These are phyloP conservation scores for Saccharomyces eubayanus DNA, from an alignment of 805 yeast genomes.

Conservation along the genomic window DNA sequence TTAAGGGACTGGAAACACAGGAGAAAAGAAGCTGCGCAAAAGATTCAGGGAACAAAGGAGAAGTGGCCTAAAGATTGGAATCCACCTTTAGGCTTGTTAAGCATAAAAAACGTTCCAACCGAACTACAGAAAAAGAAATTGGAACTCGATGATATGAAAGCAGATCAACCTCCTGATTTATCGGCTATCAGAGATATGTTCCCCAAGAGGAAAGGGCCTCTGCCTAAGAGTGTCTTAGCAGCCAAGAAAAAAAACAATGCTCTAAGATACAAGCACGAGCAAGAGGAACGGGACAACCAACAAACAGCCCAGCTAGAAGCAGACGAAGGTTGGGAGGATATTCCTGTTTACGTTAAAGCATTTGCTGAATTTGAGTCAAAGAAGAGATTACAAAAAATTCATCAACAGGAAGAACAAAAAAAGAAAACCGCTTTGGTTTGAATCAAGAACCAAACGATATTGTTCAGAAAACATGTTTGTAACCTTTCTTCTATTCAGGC, in stretches of 20 bases:
- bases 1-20: constrained; percentile 66
- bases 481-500: background rate
- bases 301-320: constrained; percentile 13
- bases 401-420: constrained; percentile 11
- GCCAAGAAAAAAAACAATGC: constrained; percentile 16
- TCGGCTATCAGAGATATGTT: constrained; percentile 20
- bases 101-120: constrained; percentile 37
- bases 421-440: background rate
- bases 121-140: constrained; percentile 2
- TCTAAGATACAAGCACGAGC: constrained; percentile 7
- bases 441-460: background rate
- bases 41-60: constrained; percentile 35
- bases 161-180: constrained; percentile 14
- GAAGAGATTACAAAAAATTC: constrained; percentile 36
- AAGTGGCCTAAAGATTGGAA: constrained; percentile 62
- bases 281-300: constrained; percentile 1
- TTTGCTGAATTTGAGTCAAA: constrained; percentile 77
- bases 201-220: constrained; percentile 25
- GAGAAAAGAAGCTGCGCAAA: constrained; percentile 51
- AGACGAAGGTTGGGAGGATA: constrained; percentile 42
- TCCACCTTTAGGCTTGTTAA: constrained; percentile 40
- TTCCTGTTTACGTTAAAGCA: constrained; percentile 69
- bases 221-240: constrained; percentile 31
- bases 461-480: too few relatives aligned
- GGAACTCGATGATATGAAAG: background rate